phyloP scores from a whole-genome alignment of 2,329 filamentous ascomycete species.

The Xylaria sp. region DNA sequence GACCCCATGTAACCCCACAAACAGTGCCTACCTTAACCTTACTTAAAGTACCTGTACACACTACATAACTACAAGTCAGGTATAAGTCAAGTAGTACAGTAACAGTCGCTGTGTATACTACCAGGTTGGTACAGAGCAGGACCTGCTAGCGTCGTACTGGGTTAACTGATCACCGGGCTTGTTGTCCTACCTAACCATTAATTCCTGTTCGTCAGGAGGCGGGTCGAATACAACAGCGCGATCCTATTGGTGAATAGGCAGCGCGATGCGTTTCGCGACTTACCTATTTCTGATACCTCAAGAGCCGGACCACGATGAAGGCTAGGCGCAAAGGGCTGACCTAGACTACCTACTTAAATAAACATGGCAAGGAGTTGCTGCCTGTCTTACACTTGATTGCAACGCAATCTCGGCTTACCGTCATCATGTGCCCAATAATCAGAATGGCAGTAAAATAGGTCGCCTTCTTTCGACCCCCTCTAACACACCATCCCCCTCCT shows the following conservation, averaged over 20 bases:
- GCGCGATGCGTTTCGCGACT: conserved; percentile 15
- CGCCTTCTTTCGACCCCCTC: background rate
- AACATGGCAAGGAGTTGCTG: background rate
- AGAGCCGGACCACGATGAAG: background rate
- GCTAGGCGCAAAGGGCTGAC: background rate
- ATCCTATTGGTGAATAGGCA: conserved; percentile 23
- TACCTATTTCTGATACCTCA: conserved; percentile 16
- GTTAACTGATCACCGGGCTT: conserved; percentile 26
- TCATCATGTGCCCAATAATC: background rate
- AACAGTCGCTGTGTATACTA: too few relatives aligned
- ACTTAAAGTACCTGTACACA: too few relatives aligned
- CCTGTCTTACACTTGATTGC: background rate
- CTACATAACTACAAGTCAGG: too few relatives aligned
- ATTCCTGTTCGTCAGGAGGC: conserved; percentile 18
- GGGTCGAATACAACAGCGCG: background rate
- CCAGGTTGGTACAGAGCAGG: too few relatives aligned
- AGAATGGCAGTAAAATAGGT: background rate
- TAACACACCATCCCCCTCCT: too few relatives aligned
- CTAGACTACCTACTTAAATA: background rate
- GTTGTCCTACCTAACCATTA: conserved; percentile 22
- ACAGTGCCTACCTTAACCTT: too few relatives aligned
- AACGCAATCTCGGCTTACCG: background rate
- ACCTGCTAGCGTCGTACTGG: conserved; percentile 5
- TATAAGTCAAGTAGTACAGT: too few relatives aligned
- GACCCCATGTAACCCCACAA: conserved; percentile 18